Evolutionary conservation across 495 filamentous ascomycete species (phyloP).

Genomic region (Lichina pygmaea): DNA sequence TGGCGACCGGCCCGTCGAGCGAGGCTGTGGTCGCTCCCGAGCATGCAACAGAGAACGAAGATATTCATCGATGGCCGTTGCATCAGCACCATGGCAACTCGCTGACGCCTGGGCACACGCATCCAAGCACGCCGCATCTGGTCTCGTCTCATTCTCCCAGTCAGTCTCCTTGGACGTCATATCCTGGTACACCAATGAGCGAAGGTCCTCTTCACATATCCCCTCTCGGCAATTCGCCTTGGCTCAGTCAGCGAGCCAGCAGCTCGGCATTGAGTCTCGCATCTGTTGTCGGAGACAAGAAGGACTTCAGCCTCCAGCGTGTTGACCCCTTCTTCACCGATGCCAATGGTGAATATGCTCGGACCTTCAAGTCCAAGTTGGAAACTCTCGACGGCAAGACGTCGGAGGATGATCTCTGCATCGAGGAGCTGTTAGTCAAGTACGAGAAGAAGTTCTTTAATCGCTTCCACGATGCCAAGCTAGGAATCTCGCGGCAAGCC

Average conservation of each 20-base stretch:
- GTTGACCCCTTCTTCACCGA: conserved; percentile 48
- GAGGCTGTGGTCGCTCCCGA: too few species aligned
- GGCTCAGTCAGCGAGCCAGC: neutral
- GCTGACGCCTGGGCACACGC: neutral
- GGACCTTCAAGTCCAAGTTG: conserved; percentile 26
- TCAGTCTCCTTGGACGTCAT: too few species aligned
- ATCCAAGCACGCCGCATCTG: neutral
- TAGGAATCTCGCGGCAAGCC: conserved; percentile 1
- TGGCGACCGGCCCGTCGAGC: neutral
- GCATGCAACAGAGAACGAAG: too few species aligned
- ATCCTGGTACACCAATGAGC: neutral
- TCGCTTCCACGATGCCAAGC: conserved; percentile 25
- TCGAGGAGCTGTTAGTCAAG: conserved; percentile 31
- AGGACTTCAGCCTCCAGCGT: conserved; percentile 33
- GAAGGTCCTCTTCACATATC: neutral
- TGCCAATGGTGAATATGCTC: conserved; percentile 26
- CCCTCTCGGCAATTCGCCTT: neutral
- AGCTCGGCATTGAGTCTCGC: conserved; percentile 16
- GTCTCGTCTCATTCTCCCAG: neutral
- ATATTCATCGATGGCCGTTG: too few species aligned
- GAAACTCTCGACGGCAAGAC: conserved; percentile 23
- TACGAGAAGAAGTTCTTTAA: conserved; percentile 39
- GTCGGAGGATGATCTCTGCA: conserved; percentile 29
- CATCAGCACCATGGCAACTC: too few species aligned
- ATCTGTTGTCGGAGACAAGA: conserved; percentile 31